Evolutionary conservation across 176 grass and related monocot genomes (phyloP), one percentile per base, ranked within the genome.

Genomic region (Musa itinerans): DNA sequence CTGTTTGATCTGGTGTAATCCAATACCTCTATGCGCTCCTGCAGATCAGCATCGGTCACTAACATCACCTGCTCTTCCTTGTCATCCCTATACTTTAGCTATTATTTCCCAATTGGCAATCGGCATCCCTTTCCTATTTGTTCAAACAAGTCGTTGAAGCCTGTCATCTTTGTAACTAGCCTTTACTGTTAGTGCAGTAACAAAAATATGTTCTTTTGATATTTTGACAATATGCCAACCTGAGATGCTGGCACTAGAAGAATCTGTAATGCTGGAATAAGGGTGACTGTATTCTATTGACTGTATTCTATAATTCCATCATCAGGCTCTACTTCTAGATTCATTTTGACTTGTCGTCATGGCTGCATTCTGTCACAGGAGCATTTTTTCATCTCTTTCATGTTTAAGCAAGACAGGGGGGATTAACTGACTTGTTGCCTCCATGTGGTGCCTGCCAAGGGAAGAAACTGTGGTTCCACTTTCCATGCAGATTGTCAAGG

Each of bases 21-120:
- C 78, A 97, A 80, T 52, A 97, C 84, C 13, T 97, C 86, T 6
- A 91, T 52, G 1, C 94, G 91, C 68, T 97, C 94, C 79, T 83
- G 90, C 14, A 97, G 80, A 82, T 97, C 94, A 0, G 79, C 79
- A 68, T 97, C 88, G 19, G 64, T 93, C 1, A 85, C 85, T 57
- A 97, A 75, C 76, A 89, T 93, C 29, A 97, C 94, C 94, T 86
- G 93, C 61, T 97, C 93, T 2, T 97, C 89, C 80, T 97, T 90
- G 0, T 97, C 94, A 1, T 97, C 90, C 73, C 63, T 90, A 76
- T 97, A 97, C 66, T 97, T 97, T 24, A 97, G 74, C 84, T 97
- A 85, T 64, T 89, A 93, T 1, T 80, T 65, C n/a, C 82, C 94
- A 0, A 58, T 78, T 16, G 51, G 74, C 49, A 93, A 83, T 81